These are phyloP conservation scores for Letharia lupina DNA, from an alignment of 495 filamentous ascomycete species.

Conservation along the genomic window DNA sequence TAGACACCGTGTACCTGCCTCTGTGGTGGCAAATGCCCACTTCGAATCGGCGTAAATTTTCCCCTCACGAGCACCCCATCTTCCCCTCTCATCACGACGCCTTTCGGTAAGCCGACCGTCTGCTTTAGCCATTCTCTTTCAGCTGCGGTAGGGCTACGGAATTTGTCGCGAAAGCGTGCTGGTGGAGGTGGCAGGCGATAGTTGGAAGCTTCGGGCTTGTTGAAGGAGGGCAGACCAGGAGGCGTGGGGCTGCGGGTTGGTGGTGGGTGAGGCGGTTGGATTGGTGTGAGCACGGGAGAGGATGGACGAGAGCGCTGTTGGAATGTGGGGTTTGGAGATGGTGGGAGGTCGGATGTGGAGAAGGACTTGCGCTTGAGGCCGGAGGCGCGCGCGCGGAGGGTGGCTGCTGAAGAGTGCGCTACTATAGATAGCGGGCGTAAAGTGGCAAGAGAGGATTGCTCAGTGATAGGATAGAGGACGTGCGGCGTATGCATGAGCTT, in stretches of 20 bases:
- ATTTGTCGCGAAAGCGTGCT: conserved; percentile 19
- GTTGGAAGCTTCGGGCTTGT: conserved; percentile 36
- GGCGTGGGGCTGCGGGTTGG: conserved; percentile 39
- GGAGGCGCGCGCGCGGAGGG: conserved; percentile 18
- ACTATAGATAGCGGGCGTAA: conserved; percentile 15
- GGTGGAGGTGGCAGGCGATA: conserved; percentile 26
- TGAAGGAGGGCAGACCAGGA: conserved; percentile 42
- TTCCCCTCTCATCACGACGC: conserved; percentile 27
- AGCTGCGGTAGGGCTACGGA: conserved; percentile 15
- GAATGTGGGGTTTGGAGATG: conserved; percentile 20
- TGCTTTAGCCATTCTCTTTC: conserved; percentile 18
- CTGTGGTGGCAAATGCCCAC: conserved; percentile 21
- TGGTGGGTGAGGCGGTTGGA: conserved; percentile 34
- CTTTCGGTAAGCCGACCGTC: conserved; percentile 20
- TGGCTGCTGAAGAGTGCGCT: conserved; percentile 8
- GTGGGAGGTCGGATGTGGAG: conserved; percentile 18
- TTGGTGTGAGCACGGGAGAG: conserved; percentile 28
- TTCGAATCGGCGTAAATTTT: conserved; percentile 16
- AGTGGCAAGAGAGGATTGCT: conserved; percentile 20
- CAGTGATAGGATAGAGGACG: conserved; percentile 20
- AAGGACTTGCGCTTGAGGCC: conserved; percentile 20
- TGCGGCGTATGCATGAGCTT: conserved; percentile 14
- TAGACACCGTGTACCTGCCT: neutral
- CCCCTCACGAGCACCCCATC: conserved; percentile 22
- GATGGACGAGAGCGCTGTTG: conserved; percentile 23